Conservation (phyloP, 2,329 filamentous ascomycete genomes). For the Phaeosphaeria sp. region DNA sequence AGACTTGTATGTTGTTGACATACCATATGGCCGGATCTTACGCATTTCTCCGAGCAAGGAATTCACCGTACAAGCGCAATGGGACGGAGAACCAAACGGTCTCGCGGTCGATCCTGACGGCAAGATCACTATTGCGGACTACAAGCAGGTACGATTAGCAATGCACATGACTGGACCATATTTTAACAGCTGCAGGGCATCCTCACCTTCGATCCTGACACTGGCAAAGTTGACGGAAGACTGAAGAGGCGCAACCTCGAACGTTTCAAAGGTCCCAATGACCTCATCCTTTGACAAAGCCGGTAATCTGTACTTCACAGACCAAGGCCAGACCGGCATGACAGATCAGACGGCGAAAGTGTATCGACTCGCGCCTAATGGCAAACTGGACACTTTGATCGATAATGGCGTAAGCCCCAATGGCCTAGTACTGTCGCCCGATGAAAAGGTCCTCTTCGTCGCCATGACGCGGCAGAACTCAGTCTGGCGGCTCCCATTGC, state of each 20-base stretch:
- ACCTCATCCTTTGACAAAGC: slow-evolving; percentile 50
- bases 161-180: neutral
- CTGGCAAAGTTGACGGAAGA: slow-evolving; percentile 33
- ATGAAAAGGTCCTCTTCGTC: slow-evolving; percentile 51
- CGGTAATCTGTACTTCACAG: slow-evolving; percentile 53
- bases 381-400: slow-evolving; percentile 48
- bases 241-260: slow-evolving; percentile 51
- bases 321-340: slow-evolving; percentile 55
- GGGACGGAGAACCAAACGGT: slow-evolving; percentile 54
- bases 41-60: slow-evolving; percentile 40
- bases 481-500: slow-evolving; percentile 52
- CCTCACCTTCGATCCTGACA: slow-evolving; percentile 44
- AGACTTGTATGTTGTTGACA: slow-evolving; percentile 49
- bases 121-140: slow-evolving; percentile 49
- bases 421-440: slow-evolving; percentile 46
- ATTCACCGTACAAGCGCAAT: slow-evolving; percentile 40
- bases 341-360: slow-evolving; percentile 52
- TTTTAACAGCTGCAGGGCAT: slow-evolving; percentile 40
- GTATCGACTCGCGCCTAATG: slow-evolving; percentile 46
- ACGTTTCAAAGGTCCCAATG: slow-evolving; percentile 54
- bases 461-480: slow-evolving; percentile 52
- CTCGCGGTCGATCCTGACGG: slow-evolving; percentile 46
- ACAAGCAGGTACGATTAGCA: slow-evolving; percentile 47
- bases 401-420: slow-evolving; percentile 52
- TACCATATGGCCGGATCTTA: slow-evolving; percentile 51